Base-by-base conservation (phyloP, 306 rosid genomes). In the Purshia tridentata region DNA sequence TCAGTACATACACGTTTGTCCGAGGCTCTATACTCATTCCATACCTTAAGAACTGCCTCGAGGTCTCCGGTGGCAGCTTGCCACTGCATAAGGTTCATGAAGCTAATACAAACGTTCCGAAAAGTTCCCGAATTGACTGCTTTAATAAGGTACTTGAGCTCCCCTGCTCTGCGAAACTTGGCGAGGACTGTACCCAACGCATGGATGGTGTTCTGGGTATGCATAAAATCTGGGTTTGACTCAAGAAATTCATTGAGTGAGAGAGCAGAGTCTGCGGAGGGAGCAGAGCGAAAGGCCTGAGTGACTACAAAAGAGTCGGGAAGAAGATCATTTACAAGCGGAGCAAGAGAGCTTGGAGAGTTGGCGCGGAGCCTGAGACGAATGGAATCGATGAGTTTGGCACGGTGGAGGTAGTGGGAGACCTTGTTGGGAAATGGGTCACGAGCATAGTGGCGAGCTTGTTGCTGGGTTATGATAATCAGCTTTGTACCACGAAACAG, bases 121-220 rank as follows among this genome's bases (percentile, higher is more conserved):
- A 78, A 92, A 56, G 66, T 79, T 20, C 88, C 91, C 19, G 78
- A 78, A 72, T 65, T 56, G 64, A 88, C 64, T 18, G 72, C 80
- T n/a, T 81, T 73, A 56, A 88, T 29, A n/a, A 92, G 80, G 6
- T 85, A 83, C 22, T 85, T 88, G 55, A 92, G 92, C 63, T 82
- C 88, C 18, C 22, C 59, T 16, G 49, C 23, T 46, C 86, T 74
- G 14, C 79, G 83, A 23, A 85, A 85, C 85, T 76, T 88, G 74
- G 97, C 89, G 4, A 92, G 89, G n/a, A 92, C 84, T 5, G 89
- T 81, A 45, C 89, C 96, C 69, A 92, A 84, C 4, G 97, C 88
- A 66, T 82, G 84, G 53, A 92, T 74, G 7, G 96, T 88, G 66
- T 78, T 39, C 70, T 92, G 89, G 81, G 86, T 81, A 72, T 92